phyloP scores from a whole-genome alignment of 441 rosid genomes.

The Corymbia citriodora region DNA sequence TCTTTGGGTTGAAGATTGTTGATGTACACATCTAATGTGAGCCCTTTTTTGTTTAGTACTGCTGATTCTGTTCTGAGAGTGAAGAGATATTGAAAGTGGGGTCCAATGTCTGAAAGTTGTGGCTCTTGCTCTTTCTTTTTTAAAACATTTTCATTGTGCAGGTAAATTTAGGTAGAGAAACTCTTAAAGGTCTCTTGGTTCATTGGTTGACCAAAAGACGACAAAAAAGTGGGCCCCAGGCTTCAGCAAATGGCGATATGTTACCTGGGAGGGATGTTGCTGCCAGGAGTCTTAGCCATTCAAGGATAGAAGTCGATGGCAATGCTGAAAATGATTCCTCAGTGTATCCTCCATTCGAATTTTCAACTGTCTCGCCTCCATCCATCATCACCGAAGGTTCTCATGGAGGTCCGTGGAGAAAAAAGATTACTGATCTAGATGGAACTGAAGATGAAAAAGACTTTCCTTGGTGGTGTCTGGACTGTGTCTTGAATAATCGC shows the following conservation, averaged over 20 bases:
- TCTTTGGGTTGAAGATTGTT: neutral
- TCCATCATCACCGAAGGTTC: slow-evolving; percentile 95
- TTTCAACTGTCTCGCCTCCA: slow-evolving; percentile 73
- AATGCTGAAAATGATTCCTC: slow-evolving; percentile 62
- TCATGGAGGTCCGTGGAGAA: slow-evolving; percentile 98
- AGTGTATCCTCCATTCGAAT: slow-evolving; percentile 90
- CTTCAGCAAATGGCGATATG: slow-evolving; percentile 65
- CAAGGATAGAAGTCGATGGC: slow-evolving; percentile 70
- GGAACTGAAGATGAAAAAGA: slow-evolving; percentile 98
- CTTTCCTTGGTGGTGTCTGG: slow-evolving; percentile 95
- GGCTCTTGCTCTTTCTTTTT: neutral
- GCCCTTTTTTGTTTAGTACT: neutral
- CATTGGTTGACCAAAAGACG: slow-evolving; percentile 87
- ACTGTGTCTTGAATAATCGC: slow-evolving; percentile 88
- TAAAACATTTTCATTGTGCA: slow-evolving; percentile 14
- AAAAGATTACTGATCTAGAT: slow-evolving; percentile 82
- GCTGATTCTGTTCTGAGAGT: neutral
- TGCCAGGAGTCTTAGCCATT: slow-evolving; percentile 46
- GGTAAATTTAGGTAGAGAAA: slow-evolving; percentile 97
- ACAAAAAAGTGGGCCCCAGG: slow-evolving; percentile 60
- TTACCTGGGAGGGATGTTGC: slow-evolving; percentile 53
- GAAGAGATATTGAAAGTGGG: neutral
- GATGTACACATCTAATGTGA: neutral
- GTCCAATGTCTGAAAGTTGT: neutral
- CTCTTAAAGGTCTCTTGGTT: slow-evolving; percentile 87